These are phyloP conservation scores for Handroanthus guayacan DNA, from an alignment of 257 asterid genomes.

Conservation along the genomic window DNA sequence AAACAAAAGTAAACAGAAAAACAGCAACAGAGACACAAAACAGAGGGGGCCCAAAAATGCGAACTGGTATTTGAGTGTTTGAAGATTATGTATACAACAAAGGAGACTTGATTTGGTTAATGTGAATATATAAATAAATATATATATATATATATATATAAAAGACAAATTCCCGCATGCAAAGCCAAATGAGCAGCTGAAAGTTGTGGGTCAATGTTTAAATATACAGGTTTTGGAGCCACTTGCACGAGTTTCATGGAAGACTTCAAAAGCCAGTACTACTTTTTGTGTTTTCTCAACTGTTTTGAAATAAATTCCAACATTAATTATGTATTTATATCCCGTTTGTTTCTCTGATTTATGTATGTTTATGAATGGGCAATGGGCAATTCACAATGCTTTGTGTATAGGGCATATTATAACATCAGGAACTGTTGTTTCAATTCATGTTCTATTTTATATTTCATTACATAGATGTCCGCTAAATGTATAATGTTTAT, in stretches of 20 bases:
- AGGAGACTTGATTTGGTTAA: slow-evolving; percentile 22
- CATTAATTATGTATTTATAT: not conserved
- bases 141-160: not conserved
- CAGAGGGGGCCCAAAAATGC: slow-evolving; percentile 32
- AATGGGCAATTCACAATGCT: no score
- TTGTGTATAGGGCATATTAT: no score
- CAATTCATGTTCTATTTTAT: no score
- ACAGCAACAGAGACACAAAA: slow-evolving; percentile 16
- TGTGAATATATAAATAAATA: not conserved
- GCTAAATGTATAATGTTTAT: no score
- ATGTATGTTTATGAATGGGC: no score
- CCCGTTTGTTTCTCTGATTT: not conserved
- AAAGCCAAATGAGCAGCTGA: slow-evolving; percentile 38
- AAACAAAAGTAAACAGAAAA: not conserved
- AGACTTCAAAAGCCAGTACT: not conserved
- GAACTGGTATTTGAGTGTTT: slow-evolving; percentile 41
- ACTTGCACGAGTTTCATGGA: slow-evolving; percentile 32
- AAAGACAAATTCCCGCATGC: slow-evolving; percentile 38
- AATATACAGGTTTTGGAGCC: slow-evolving; percentile 18
- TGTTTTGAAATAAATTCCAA: not conserved
- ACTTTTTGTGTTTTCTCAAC: not conserved
- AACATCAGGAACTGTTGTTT: no score
- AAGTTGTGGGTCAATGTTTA: slow-evolving; percentile 36
- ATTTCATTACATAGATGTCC: no score
- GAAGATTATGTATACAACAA: slow-evolving; percentile 41